Conservation (phyloP, 164 flowering plant species). For the Piper longum region DNA sequence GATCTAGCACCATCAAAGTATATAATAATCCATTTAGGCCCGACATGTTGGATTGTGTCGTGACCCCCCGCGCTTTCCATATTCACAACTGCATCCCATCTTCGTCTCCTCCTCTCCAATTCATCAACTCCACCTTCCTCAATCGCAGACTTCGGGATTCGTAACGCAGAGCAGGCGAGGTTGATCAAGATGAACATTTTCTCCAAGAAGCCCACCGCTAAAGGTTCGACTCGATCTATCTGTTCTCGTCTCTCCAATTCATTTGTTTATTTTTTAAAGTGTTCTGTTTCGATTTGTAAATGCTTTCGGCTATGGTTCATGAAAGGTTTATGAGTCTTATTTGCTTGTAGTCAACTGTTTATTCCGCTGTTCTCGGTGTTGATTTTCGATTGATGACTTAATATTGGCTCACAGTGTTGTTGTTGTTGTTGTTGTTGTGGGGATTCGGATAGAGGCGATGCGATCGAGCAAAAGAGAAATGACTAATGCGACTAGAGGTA, state of each 20-base stretch:
- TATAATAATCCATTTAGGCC: no score
- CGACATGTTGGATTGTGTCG: no score
- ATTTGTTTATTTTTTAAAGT: no score
- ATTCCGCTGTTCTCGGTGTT: background rate
- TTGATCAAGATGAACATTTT: constrained; percentile 47
- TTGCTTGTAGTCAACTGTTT: background rate
- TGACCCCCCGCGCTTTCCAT: background rate
- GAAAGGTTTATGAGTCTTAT: no score
- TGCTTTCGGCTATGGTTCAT: no score
- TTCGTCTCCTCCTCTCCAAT: background rate
- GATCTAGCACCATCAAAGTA: no score
- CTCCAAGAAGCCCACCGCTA: constrained; percentile 58
- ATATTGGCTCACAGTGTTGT: background rate
- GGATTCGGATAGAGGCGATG: constrained; percentile 45
- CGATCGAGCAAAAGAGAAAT: constrained; percentile 76
- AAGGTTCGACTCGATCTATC: constrained; percentile 25
- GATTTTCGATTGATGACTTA: background rate
- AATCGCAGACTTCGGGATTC: background rate
- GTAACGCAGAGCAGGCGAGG: background rate
- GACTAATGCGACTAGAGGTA: constrained; percentile 75
- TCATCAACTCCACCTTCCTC: background rate
- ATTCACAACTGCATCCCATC: background rate
- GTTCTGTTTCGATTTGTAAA: no score
- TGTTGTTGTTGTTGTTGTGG: background rate
- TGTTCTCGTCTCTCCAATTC: background rate